A percentile compares a stretch with the other conserved stretches of the same genome.
Conservation (phyloP, 331 rosid genomes). For the Acacia concinna region DNA sequence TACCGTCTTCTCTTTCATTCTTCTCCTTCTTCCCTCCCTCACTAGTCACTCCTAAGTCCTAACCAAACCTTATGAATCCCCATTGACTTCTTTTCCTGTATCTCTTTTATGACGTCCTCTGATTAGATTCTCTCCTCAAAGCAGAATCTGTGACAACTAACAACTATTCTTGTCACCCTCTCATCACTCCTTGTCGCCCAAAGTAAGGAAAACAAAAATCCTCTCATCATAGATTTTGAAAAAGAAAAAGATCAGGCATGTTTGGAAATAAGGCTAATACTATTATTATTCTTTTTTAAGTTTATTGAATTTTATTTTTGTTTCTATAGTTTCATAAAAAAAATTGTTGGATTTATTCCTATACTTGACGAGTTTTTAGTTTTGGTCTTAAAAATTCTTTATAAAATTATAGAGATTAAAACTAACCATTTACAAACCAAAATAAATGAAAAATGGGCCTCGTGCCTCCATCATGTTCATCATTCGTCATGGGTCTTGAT, state of each 20-base stretch:
- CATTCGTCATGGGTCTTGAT: background rate
- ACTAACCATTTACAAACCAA: no score
- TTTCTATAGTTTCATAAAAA: no score
- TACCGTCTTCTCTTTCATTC: background rate
- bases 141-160: constrained; percentile 41
- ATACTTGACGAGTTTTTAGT: no score
- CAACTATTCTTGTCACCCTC: constrained; percentile 23
- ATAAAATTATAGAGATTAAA: no score
- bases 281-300: no score
- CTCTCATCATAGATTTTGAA: background rate
- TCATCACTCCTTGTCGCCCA: background rate
- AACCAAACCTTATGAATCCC: constrained; percentile 30
- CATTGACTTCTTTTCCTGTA: constrained; percentile 51
- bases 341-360: no score
- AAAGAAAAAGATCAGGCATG: background rate
- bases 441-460: background rate
- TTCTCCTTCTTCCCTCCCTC: background rate
- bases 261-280: background rate
- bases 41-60: no score
- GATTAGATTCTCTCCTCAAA: constrained; percentile 61
- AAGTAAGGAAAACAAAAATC: background rate
- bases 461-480: background rate
- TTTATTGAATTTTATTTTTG: no score
- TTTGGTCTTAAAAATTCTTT: no score
- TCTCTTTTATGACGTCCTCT: constrained; percentile 50